Percentiles rank a stretch among this genome's conserved stretches.
phyloP scores from a whole-genome alignment of 495 filamentous ascomycete species.

The Aspergillus olivimuriae region DNA sequence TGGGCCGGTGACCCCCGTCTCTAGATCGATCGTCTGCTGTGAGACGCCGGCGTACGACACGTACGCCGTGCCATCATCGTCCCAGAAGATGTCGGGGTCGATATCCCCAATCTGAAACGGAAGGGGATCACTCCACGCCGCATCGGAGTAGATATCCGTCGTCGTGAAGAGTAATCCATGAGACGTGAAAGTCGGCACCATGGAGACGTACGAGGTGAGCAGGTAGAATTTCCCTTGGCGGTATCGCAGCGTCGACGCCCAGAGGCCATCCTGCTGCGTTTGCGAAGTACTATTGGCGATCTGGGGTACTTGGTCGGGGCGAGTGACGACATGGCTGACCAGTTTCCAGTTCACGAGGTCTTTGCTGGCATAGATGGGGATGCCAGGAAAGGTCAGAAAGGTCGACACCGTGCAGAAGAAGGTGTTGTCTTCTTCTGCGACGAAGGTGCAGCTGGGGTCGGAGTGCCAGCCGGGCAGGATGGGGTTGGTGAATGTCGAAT shows the following conservation, averaged over 20 bases:
- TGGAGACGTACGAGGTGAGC: conserved; percentile 6
- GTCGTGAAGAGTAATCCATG: conserved; percentile 14
- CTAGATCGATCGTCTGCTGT: conserved; percentile 13
- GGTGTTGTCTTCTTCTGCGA: conserved; percentile 13
- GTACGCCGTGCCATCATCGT: conserved; percentile 15
- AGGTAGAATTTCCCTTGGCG: conserved; percentile 18
- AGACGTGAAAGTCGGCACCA: conserved; percentile 2
- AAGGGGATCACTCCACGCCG: conserved; percentile 18
- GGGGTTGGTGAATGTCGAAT: conserved; percentile 10
- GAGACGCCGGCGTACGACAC: conserved; percentile 8
- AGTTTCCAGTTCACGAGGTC: conserved; percentile 21
- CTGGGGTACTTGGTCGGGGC: conserved; percentile 9
- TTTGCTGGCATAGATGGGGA: conserved; percentile 21
- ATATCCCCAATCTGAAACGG: conserved; percentile 9
- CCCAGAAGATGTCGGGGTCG: conserved; percentile 24
- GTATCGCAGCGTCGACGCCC: conserved; percentile 20
- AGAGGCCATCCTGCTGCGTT: conserved; percentile 16
- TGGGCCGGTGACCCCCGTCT: conserved; percentile 7
- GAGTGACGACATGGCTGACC: conserved; percentile 14
- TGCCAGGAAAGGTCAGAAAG: conserved; percentile 17
- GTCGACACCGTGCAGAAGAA: conserved; percentile 19
- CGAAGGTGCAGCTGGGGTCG: conserved; percentile 18
- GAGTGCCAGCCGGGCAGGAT: conserved; percentile 22
- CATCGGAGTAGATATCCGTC: conserved; percentile 9
- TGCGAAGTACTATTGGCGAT: conserved; percentile 10